Conservation (phyloP, 176 grass and related monocot species). For the Avena atlantica region DNA sequence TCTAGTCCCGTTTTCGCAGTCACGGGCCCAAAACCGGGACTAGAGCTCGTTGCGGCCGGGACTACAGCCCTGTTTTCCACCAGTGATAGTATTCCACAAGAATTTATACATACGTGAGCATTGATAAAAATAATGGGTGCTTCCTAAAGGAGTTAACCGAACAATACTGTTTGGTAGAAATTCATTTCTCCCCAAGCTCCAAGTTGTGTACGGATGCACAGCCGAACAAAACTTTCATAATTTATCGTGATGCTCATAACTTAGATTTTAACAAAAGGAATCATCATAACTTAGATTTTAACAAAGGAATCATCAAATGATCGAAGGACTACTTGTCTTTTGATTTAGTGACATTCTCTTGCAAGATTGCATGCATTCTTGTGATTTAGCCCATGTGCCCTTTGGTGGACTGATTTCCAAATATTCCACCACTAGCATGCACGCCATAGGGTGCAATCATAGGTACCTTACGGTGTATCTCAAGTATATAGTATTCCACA, state of each 20-base stretch:
- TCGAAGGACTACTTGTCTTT: neutral
- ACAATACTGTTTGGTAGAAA: too few species aligned
- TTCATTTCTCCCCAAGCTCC: too few species aligned
- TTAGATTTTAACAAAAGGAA: neutral
- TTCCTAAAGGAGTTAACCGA: too few species aligned
- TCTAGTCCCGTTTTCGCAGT: too few species aligned
- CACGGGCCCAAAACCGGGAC: too few species aligned
- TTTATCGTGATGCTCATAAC: neutral
- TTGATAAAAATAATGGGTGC: too few species aligned
- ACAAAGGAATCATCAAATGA: neutral
- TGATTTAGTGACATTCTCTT: neutral
- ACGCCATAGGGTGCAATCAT: neutral
- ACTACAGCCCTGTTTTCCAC: too few species aligned
- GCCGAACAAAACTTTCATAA: neutral
- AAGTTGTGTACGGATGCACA: neutral
- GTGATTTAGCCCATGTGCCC: neutral
- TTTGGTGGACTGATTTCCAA: neutral
- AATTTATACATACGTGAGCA: neutral
- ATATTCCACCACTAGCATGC: conserved; percentile 16
- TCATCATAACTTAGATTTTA: neutral
- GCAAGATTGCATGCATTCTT: neutral
- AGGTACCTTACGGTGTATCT: neutral
- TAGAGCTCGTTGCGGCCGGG: too few species aligned
- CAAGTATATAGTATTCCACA: neutral
- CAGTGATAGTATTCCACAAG: neutral